Evolutionary conservation across 2,329 filamentous ascomycete species (phyloP), one percentile per base, ranked within the genome.

Genomic region (Aspergillus sp.): DNA sequence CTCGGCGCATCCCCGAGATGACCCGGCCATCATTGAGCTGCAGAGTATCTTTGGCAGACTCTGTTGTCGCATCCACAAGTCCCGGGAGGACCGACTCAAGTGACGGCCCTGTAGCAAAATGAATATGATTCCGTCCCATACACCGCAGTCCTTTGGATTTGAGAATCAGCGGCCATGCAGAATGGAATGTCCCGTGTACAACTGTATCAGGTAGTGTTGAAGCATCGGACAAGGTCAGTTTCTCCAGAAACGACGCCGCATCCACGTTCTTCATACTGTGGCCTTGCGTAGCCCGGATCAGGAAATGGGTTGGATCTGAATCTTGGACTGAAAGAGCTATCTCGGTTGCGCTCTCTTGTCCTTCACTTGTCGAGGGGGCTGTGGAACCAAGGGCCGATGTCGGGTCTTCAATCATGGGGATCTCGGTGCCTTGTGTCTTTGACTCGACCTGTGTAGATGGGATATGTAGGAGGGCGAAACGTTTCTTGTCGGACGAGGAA

Each of bases 261-360:
- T 88, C 84, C 31, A 84, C 56, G 6, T 83, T 70, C 59, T 82
- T 81, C 61, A 98, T 87, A 57, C 82, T 89, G 72, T 97, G 93
- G 43, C 93, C 93, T 71, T 97, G 93, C 61, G 94, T 95, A 27
- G 93, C 93, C 58, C 93, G 89, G 69, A 98, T 96, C 29, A 94
- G 76, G 72, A 84, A 96, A 64, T 86, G 76, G 0, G 75, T 65
- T 0, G 88, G 76, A 39, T 85, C 72, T 7, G 65, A 48, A 37
- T 68, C 63, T 27, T 59, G 52, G 4, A 62, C 58, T n/a, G 65
- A 53, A 10, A 69, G 53, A n/a, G 67, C 63, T 32, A 64, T 57
- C 13, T 57, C 54, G 10, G 65, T 68, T 11, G 62, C 53, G 13
- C 54, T 64, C 33, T 56, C 52, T 37, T 64, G 59, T 8, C 51